phyloP scores from a whole-genome alignment of 164 flowering plant species.

The Buxus sempervirens region DNA sequence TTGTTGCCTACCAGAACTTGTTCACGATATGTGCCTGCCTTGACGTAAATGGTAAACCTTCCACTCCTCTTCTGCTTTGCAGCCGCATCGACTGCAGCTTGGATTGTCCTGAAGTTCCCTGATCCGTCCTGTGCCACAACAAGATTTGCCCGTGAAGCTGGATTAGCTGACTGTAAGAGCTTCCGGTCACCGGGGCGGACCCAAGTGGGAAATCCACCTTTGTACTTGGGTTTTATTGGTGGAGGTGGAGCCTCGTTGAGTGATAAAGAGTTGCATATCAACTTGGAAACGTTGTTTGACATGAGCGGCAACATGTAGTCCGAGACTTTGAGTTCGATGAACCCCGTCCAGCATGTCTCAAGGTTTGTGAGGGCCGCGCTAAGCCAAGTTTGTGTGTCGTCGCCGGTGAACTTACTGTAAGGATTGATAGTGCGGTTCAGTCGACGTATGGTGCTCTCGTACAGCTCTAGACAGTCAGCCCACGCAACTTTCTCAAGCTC shows the following conservation, averaged over 20 bases:
- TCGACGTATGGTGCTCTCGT: constrained; percentile 32
- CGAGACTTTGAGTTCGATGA: constrained; percentile 33
- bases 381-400: constrained; percentile 57
- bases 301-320: constrained; percentile 30
- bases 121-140: constrained; percentile 52
- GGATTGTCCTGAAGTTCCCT: constrained; percentile 29
- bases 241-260: constrained; percentile 14
- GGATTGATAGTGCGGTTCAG: constrained; percentile 49
- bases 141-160: constrained; percentile 13
- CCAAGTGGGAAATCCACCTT: constrained; percentile 33
- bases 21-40: constrained; percentile 45
- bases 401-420: constrained; percentile 24
- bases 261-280: constrained; percentile 48
- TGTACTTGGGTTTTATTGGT: neutral
- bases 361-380: constrained; percentile 55
- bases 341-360: constrained; percentile 45
- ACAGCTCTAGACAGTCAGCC: constrained; percentile 48
- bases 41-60: constrained; percentile 47
- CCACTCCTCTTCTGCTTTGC: constrained; percentile 27
- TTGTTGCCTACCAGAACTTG: constrained; percentile 36
- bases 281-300: constrained; percentile 40
- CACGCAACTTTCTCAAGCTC: constrained; percentile 39
- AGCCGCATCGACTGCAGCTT: constrained; percentile 38
- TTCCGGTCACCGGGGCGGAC: constrained; percentile 23
- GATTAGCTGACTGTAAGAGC: constrained; percentile 25